phyloP scores from a whole-genome alignment of 1,284 basidiomycete species.

The Xerocomus cyaneibrunnescens region DNA sequence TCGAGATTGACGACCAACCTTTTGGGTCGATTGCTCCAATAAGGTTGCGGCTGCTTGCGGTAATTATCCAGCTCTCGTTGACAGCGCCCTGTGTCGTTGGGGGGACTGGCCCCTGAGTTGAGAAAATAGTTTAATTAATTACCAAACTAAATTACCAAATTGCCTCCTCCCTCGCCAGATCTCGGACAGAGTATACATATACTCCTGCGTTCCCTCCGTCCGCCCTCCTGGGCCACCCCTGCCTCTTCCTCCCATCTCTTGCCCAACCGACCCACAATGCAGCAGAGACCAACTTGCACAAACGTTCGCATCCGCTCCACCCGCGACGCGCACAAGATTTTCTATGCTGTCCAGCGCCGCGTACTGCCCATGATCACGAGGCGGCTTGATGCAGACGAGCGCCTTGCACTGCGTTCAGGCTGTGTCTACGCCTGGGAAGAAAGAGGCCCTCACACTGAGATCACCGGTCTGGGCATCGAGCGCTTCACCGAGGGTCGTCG shows the following conservation, averaged over 20 bases:
- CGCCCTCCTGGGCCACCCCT: background rate
- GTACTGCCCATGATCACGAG: constrained; percentile 72
- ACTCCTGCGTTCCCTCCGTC: constrained; percentile 18
- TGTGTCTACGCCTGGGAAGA: constrained; percentile 87
- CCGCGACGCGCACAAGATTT: constrained; percentile 77
- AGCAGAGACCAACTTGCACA: constrained; percentile 66
- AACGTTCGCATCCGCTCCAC: constrained; percentile 73
- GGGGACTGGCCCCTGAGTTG: constrained; percentile 17
- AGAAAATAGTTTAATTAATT: constrained; percentile 44
- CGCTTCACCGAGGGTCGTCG: constrained; percentile 75
- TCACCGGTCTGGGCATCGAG: constrained; percentile 77
- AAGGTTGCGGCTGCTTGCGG: constrained; percentile 33
- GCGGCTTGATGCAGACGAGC: constrained; percentile 74
- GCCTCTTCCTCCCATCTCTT: constrained; percentile 6
- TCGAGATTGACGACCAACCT: constrained; percentile 41
- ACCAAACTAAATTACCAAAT: constrained; percentile 35
- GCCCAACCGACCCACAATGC: constrained; percentile 39
- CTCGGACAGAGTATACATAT: constrained; percentile 39
- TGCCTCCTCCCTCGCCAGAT: constrained; percentile 30
- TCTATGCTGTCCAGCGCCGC: constrained; percentile 66
- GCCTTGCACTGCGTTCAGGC: constrained; percentile 60
- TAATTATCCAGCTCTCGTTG: constrained; percentile 33
- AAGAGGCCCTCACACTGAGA: constrained; percentile 69
- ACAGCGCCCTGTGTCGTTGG: constrained; percentile 28
- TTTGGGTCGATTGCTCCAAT: constrained; percentile 40